Conservation (phyloP, 2,329 filamentous ascomycete species). For the Teratosphaeria viscida region DNA sequence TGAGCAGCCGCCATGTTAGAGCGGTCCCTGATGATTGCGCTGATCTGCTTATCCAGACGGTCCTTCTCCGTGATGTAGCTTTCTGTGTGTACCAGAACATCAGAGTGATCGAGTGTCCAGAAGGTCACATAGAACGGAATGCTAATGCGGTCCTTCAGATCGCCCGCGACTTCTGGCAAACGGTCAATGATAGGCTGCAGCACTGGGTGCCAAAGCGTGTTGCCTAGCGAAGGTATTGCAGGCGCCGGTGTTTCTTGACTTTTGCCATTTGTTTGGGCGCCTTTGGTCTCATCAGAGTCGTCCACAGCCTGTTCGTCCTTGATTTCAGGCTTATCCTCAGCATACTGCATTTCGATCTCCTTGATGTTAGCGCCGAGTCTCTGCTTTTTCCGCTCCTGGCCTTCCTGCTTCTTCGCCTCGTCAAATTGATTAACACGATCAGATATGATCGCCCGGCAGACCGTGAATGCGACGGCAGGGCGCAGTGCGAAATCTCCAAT, state of each 20-base stretch:
- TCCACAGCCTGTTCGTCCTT: neutral
- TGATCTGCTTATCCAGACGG: conserved; percentile 52
- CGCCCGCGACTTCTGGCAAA: conserved; percentile 49
- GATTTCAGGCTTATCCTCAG: conserved; percentile 3
- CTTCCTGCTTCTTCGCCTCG: conserved; percentile 24
- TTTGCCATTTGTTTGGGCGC: conserved; percentile 1
- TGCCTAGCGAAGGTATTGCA: neutral
- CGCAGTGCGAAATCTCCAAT: conserved; percentile 72
- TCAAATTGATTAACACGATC: conserved; percentile 46
- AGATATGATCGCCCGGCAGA: conserved; percentile 65
- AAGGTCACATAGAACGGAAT: conserved; percentile 81
- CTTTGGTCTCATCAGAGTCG: conserved; percentile 1
- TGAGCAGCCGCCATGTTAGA: conserved; percentile 60
- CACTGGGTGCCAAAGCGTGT: conserved; percentile 52
- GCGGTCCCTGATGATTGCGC: conserved; percentile 58
- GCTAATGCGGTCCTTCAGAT: conserved; percentile 60
- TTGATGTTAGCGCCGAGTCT: conserved; percentile 9
- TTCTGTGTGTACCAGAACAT: conserved; percentile 64
- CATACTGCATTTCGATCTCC: conserved; percentile 45
- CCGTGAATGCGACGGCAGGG: conserved; percentile 71
- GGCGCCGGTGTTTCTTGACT: conserved; percentile 3
- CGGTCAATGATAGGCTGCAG: conserved; percentile 64
- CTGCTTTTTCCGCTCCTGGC: conserved; percentile 20
- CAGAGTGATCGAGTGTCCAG: conserved; percentile 78
- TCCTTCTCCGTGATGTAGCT: conserved; percentile 70